These are phyloP conservation scores for Annulohypoxylon maeteangense DNA, from an alignment of 495 filamentous ascomycete genomes.

Conservation along the genomic window DNA sequence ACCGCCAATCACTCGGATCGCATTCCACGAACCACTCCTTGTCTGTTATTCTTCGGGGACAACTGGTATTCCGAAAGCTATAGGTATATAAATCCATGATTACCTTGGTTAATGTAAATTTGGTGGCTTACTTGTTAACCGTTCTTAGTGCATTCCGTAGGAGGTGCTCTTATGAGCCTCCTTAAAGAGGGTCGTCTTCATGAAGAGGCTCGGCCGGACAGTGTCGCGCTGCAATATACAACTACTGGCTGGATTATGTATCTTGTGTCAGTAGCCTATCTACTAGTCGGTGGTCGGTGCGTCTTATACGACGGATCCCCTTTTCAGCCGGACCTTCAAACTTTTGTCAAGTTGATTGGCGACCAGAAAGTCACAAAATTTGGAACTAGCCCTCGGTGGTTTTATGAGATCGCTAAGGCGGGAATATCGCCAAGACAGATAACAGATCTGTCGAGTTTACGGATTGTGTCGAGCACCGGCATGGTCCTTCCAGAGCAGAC, in stretches of 20 bases:
- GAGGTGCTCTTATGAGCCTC: conserved; percentile 67
- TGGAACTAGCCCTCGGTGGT: conserved; percentile 78
- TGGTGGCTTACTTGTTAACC: neutral
- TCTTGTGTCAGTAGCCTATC: conserved; percentile 61
- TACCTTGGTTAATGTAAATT: neutral
- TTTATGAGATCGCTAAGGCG: conserved; percentile 72
- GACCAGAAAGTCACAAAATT: conserved; percentile 69
- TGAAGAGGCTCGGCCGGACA: conserved; percentile 59
- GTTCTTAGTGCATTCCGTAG: conserved; percentile 68
- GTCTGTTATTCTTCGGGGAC: conserved; percentile 79
- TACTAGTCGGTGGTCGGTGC: conserved; percentile 66
- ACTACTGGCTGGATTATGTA: conserved; percentile 92
- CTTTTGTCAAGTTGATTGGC: conserved; percentile 68
- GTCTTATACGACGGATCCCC: conserved; percentile 83
- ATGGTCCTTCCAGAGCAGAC: conserved; percentile 80
- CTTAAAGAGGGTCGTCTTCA: conserved; percentile 73
- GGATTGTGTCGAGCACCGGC: conserved; percentile 72
- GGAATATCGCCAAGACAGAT: conserved; percentile 68
- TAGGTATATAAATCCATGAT: conserved; percentile 43
- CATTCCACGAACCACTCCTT: conserved; percentile 75
- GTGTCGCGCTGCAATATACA: conserved; percentile 66
- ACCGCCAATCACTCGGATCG: conserved; percentile 67
- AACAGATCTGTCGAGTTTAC: conserved; percentile 68
- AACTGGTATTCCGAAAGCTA: conserved; percentile 79
- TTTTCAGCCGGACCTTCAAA: conserved; percentile 70